Conservation (phyloP, 2,329 filamentous ascomycete genomes). For the Nemania sp. region DNA sequence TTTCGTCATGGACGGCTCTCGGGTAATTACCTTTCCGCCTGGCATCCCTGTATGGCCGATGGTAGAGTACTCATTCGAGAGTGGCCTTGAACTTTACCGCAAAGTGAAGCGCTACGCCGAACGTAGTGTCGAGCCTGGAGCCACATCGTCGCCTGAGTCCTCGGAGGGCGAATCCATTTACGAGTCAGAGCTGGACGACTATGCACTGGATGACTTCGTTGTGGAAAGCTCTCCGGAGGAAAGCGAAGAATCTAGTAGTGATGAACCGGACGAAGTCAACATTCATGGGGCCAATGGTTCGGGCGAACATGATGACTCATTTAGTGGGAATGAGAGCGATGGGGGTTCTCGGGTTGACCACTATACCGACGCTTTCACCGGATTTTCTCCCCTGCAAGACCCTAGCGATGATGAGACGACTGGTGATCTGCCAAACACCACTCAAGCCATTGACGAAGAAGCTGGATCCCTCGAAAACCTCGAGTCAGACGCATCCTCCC, state of each 20-base stretch:
- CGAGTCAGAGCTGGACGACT: constrained; percentile 28
- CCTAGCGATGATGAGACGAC: constrained; percentile 10
- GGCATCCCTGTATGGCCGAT: constrained; percentile 13
- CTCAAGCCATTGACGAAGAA: constrained; percentile 33
- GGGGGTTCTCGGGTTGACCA: constrained; percentile 18
- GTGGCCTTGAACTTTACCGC: not conserved
- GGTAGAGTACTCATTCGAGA: constrained; percentile 2
- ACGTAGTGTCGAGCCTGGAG: constrained; percentile 1
- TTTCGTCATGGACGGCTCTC: too few relatives aligned
- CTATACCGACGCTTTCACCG: constrained; percentile 27
- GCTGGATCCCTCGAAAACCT: constrained; percentile 25
- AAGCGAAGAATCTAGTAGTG: constrained; percentile 19
- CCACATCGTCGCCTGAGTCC: constrained; percentile 1
- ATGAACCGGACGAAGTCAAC: constrained; percentile 35
- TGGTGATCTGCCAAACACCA: constrained; percentile 17
- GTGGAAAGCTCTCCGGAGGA: constrained; percentile 16
- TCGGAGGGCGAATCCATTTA: constrained; percentile 5
- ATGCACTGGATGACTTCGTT: constrained; percentile 35
- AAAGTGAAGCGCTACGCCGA: constrained; percentile 15
- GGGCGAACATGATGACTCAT: not conserved
- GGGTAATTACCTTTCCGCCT: too few relatives aligned
- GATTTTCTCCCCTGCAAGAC: constrained; percentile 35
- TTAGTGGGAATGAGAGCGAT: constrained; percentile 13
- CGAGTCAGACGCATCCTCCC: constrained; percentile 20
- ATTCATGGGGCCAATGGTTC: constrained; percentile 26